Percentiles rank a stretch among this genome's conserved stretches.
Evolutionary conservation across 305 asterid genomes (phyloP).

Genomic region (Solanum hybrid): DNA sequence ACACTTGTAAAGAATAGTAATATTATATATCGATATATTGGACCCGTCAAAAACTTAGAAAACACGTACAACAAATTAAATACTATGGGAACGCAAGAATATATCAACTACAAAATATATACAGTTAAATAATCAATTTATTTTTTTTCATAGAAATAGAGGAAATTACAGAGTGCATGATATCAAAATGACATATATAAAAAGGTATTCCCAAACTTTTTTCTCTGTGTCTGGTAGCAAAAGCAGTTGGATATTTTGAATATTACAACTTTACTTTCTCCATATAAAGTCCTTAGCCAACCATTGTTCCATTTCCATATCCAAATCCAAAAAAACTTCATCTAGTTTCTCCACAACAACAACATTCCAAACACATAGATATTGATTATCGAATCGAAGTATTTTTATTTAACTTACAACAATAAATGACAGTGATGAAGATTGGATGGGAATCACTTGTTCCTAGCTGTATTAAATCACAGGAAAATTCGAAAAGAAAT

Average conservation of each 20-base stretch:
- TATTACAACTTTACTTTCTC: conserved; percentile 1
- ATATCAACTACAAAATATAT: background rate
- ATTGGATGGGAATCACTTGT: conserved; percentile 16
- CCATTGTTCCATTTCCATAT: background rate
- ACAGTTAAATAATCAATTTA: background rate
- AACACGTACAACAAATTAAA: background rate
- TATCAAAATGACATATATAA: background rate
- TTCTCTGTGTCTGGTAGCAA: conserved; percentile 13
- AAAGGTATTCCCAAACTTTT: background rate
- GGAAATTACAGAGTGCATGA: background rate
- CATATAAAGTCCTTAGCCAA: conserved; percentile 4
- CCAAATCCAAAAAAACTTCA: background rate
- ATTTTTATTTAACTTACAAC: too few species aligned
- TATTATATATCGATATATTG: background rate
- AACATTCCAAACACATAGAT: background rate
- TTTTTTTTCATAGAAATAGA: background rate
- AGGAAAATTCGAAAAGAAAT: background rate
- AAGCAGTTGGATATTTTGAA: conserved; percentile 20
- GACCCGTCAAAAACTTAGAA: background rate
- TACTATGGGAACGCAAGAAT: background rate
- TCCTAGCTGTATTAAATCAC: conserved; percentile 12
- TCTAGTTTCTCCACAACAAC: background rate
- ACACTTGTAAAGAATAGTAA: background rate
- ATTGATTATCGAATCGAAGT: background rate
- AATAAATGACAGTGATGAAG: conserved; percentile 17